A percentile compares a stretch with the other conserved stretches of the same genome.
Evolutionary conservation across 2,329 filamentous ascomycete species (phyloP).

Genomic region (Aspergillus tanneri): DNA sequence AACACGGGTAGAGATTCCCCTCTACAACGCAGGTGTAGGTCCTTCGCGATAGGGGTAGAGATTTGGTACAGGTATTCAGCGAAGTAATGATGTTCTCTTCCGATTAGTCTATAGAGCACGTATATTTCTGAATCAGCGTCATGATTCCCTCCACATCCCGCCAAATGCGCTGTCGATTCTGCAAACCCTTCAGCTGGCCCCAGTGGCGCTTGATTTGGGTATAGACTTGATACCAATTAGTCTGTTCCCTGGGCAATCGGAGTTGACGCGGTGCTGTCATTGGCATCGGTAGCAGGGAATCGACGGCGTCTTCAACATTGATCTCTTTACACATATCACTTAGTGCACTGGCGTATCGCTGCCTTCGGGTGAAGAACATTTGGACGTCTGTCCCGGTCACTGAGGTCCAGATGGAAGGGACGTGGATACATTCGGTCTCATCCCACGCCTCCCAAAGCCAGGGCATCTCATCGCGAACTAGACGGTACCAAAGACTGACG

Average conservation of each 20-base stretch:
- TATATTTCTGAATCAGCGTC: slow-evolving; percentile 45
- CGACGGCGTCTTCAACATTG: not conserved
- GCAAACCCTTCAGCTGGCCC: slow-evolving; percentile 22
- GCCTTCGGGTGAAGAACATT: not conserved
- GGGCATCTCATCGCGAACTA: slow-evolving; percentile 19
- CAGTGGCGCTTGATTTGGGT: slow-evolving; percentile 19
- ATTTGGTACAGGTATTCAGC: no score
- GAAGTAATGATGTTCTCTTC: no score
- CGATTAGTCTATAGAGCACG: no score
- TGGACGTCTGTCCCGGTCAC: slow-evolving; percentile 3
- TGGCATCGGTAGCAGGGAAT: not conserved
- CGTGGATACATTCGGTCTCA: slow-evolving; percentile 8
- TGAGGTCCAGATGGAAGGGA: slow-evolving; percentile 12
- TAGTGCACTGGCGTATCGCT: not conserved
- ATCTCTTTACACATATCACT: not conserved
- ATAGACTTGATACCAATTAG: slow-evolving; percentile 25
- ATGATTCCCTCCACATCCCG: slow-evolving; percentile 29
- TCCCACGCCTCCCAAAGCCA: slow-evolving; percentile 21
- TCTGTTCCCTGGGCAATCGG: slow-evolving; percentile 1
- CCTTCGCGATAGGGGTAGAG: no score
- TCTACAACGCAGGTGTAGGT: no score
- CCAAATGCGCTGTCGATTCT: slow-evolving; percentile 27
- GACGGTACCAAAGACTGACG: slow-evolving; percentile 12
- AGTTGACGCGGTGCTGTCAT: not conserved
- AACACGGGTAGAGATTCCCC: no score